Conservation (phyloP, 208 protist genomes). For the Trypanosoma boissoni region DNA sequence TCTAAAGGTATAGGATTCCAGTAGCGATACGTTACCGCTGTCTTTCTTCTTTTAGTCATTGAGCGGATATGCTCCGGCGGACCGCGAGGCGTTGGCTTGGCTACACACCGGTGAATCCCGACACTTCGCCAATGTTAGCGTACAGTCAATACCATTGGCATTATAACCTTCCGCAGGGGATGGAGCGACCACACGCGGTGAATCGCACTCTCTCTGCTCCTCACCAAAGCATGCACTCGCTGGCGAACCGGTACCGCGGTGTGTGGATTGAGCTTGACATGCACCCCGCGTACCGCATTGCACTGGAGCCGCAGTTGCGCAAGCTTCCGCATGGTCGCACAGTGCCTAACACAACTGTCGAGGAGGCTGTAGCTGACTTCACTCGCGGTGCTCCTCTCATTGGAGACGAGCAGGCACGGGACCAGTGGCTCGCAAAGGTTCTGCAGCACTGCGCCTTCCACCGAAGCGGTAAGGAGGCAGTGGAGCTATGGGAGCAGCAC, state of each 20-base stretch:
- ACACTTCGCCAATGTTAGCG: constrained; percentile 86
- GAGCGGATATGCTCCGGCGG: constrained; percentile 63
- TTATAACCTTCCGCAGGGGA: constrained; percentile 87
- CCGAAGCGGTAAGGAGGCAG: constrained; percentile 53
- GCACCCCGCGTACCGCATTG: constrained; percentile 71
- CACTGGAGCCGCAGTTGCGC: constrained; percentile 73
- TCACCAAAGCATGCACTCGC: constrained; percentile 53
- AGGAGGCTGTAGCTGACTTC: constrained; percentile 78
- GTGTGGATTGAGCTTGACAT: constrained; percentile 86
- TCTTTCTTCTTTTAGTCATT: constrained; percentile 8
- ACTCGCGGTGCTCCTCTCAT: constrained; percentile 58
- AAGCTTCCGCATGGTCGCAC: constrained; percentile 80
- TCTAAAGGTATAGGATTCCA: no score
- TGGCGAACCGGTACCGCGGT: constrained; percentile 79
- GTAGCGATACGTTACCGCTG: no score
- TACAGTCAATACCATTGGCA: constrained; percentile 90
- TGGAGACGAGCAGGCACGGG: constrained; percentile 55
- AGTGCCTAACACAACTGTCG: constrained; percentile 66
- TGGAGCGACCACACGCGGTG: constrained; percentile 79
- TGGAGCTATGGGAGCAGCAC: constrained; percentile 69
- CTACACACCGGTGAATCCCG: constrained; percentile 82
- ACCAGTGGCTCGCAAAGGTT: constrained; percentile 84
- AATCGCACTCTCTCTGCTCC: constrained; percentile 73
- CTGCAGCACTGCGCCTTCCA: constrained; percentile 86
- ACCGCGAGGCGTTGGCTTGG: constrained; percentile 45